Conservation (phyloP, 208 protist genomes). For the Leishmania turanica region DNA sequence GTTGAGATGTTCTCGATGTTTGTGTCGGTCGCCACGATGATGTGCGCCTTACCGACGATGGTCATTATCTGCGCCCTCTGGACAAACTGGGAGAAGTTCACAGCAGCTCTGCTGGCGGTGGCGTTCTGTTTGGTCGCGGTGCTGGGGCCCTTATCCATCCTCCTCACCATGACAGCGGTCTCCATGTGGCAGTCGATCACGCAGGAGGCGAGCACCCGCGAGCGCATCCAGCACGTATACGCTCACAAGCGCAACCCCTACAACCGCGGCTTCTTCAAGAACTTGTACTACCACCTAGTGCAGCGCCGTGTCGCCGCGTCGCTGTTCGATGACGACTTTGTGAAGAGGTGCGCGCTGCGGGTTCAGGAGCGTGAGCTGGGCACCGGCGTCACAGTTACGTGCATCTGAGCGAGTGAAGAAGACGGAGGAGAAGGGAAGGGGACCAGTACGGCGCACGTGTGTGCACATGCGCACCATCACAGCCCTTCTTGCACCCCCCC, state of each 20-base stretch:
- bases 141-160: slow-evolving; percentile 20
- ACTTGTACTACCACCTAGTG: slow-evolving; percentile 55
- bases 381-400: slow-evolving; percentile 36
- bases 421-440: background rate
- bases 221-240: slow-evolving; percentile 77
- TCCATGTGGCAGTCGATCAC: slow-evolving; percentile 43
- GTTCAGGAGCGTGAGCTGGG: slow-evolving; percentile 43
- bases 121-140: slow-evolving; percentile 11
- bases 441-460: background rate
- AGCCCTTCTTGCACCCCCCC: background rate
- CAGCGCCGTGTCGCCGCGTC: slow-evolving; percentile 38
- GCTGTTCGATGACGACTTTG: slow-evolving; percentile 78
- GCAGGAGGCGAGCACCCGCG: slow-evolving; percentile 61
- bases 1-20: slow-evolving; percentile 70
- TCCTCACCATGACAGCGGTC: slow-evolving; percentile 32
- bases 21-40: slow-evolving; percentile 33
- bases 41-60: slow-evolving; percentile 31
- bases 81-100: slow-evolving; percentile 29
- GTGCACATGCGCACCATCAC: background rate
- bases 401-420: slow-evolving; percentile 10
- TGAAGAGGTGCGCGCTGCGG: slow-evolving; percentile 49
- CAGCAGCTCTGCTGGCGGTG: slow-evolving; percentile 16
- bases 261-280: slow-evolving; percentile 49
- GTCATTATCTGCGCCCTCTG: slow-evolving; percentile 37
- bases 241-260: slow-evolving; percentile 71